Evolutionary conservation across 306 rosid genomes (phyloP).

Genomic region (Cotoneaster glaucophyllus): DNA sequence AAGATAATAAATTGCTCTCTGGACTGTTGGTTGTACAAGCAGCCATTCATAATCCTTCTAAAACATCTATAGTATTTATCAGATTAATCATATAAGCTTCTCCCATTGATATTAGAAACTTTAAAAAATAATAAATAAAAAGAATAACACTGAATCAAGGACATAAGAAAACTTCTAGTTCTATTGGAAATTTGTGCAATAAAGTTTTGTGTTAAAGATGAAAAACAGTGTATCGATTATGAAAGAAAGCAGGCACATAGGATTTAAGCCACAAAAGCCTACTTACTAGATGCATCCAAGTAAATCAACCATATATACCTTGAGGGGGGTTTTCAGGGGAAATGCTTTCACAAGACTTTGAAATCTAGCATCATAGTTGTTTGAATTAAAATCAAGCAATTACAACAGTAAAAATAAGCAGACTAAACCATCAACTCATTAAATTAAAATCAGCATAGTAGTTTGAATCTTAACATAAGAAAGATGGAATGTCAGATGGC

Average conservation of each 20-base stretch:
- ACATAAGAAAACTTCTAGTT: background rate
- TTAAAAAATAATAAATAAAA: background rate
- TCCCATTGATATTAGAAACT: background rate
- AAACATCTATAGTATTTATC: too few relatives aligned
- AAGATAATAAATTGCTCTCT: too few relatives aligned
- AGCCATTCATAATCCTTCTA: too few relatives aligned
- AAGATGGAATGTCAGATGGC: too few relatives aligned
- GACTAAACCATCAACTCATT: too few relatives aligned
- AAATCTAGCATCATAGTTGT: background rate
- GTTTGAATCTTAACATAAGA: too few relatives aligned
- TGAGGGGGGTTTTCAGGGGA: constrained; percentile 74
- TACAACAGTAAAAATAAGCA: too few relatives aligned
- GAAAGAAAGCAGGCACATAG: too few relatives aligned
- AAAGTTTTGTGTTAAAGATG: background rate
- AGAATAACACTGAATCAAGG: background rate
- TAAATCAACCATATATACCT: constrained; percentile 50
- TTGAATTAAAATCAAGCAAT: too few relatives aligned
- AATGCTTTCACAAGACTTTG: constrained; percentile 38
- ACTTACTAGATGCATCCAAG: constrained; percentile 1
- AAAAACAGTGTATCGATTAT: background rate
- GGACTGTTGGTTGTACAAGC: too few relatives aligned
- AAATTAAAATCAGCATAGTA: too few relatives aligned
- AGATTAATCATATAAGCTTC: too few relatives aligned
- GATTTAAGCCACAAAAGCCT: background rate
- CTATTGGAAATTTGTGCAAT: background rate